phyloP scores from a whole-genome alignment of 768 basidiomycete genomes.

The Leccinum barrowsii region DNA sequence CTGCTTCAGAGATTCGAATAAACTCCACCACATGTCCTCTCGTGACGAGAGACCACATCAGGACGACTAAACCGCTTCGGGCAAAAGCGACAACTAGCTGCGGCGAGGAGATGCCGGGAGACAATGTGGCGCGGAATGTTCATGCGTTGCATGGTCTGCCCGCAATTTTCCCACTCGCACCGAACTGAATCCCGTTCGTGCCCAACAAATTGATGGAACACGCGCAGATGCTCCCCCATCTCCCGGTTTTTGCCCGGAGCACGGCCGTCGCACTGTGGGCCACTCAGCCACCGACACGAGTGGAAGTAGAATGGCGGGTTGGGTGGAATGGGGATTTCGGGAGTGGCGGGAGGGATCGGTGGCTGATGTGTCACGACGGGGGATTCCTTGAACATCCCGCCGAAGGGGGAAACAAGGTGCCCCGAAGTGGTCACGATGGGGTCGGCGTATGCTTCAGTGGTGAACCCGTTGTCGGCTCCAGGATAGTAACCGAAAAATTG shows the following conservation, averaged over 20 bases:
- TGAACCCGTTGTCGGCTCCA: not conserved
- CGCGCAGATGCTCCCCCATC: slow-evolving; percentile 27
- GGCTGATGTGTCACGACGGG: slow-evolving; percentile 8
- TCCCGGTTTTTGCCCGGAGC: slow-evolving; percentile 30
- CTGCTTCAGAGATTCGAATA: not conserved
- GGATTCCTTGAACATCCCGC: not conserved
- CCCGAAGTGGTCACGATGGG: not conserved
- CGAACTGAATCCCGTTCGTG: slow-evolving; percentile 25
- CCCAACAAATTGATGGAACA: slow-evolving; percentile 20
- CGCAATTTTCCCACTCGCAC: slow-evolving; percentile 25
- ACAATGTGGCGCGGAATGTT: slow-evolving; percentile 29
- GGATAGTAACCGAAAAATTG: not conserved
- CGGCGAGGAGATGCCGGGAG: slow-evolving; percentile 25
- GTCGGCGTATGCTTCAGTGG: not conserved
- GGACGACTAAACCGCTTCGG: slow-evolving; percentile 24
- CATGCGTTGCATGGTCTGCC: slow-evolving; percentile 26
- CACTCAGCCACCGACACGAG: slow-evolving; percentile 22
- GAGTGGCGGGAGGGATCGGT: slow-evolving; percentile 11
- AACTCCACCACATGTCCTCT: slow-evolving; percentile 17
- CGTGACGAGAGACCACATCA: slow-evolving; percentile 27
- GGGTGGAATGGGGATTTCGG: not conserved
- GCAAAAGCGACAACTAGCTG: slow-evolving; percentile 23
- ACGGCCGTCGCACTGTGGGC: slow-evolving; percentile 18
- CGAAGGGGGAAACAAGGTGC: not conserved
- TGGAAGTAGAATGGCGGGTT: slow-evolving; percentile 9